A percentile compares a stretch with the other conserved stretches of the same genome.
Evolutionary conservation across 1,284 basidiomycete species (phyloP).

Genomic region (Anthracocystis walkeri): DNA sequence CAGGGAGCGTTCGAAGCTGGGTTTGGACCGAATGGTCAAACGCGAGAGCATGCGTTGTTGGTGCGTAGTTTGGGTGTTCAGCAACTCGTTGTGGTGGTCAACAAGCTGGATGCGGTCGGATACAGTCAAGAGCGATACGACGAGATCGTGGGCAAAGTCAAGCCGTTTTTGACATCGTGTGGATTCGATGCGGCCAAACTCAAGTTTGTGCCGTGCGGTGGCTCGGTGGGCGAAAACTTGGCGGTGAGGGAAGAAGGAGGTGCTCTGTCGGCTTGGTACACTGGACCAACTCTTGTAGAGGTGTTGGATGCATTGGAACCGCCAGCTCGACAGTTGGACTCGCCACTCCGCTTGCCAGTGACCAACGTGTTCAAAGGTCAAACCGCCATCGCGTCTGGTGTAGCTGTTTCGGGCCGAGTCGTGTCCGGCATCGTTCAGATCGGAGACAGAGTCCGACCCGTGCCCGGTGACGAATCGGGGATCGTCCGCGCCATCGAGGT

Average conservation of each 20-base stretch:
- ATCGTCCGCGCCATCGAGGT: conserved; percentile 84
- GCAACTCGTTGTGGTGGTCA: conserved; percentile 91
- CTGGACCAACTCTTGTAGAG: conserved; percentile 85
- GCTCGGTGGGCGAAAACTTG: conserved; percentile 91
- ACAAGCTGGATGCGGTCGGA: conserved; percentile 82
- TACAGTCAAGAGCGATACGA: conserved; percentile 87
- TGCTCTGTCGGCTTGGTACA: conserved; percentile 81
- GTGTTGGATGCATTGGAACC: conserved; percentile 81
- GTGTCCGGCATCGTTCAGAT: conserved; percentile 90
- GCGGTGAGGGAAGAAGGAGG: conserved; percentile 70
- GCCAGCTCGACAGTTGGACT: conserved; percentile 77
- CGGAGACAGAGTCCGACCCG: conserved; percentile 84
- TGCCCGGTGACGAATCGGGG: conserved; percentile 92
- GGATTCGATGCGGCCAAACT: conserved; percentile 86
- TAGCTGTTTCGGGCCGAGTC: conserved; percentile 86
- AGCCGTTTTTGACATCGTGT: conserved; percentile 84
- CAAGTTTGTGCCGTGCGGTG: conserved; percentile 87
- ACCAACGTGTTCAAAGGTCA: conserved; percentile 92
- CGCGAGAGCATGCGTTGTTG: conserved; percentile 92
- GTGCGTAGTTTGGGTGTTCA: conserved; percentile 93
- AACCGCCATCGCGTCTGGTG: conserved; percentile 79
- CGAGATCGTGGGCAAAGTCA: conserved; percentile 81
- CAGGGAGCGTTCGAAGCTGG: conserved; percentile 95
- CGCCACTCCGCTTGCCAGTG: conserved; percentile 86
- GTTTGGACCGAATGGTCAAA: conserved; percentile 93